Base-by-base conservation (phyloP, 805 yeast species). In the Hanseniaspora lindneri region DNA sequence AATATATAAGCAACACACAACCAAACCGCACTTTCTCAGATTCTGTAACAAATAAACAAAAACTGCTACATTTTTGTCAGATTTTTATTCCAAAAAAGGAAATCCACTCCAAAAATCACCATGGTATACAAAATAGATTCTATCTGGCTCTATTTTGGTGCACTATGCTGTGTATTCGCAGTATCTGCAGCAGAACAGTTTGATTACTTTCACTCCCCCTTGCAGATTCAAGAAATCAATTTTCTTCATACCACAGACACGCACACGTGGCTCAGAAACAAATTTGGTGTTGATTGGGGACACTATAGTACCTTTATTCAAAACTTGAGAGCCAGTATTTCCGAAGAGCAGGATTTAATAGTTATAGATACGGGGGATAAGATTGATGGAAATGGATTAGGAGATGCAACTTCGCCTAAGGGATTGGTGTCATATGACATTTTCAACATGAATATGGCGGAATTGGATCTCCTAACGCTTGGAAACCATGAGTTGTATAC, bases 201-300 rank as follows among this genome's bases (percentile, higher is more conserved):
- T 3, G 29, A 20, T 8, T 43, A 33, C 21, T 39, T 20, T 4
- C 49, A 49, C 11, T 27, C 41, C 44, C 73, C 74, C n/a, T 57
- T 87, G 27, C 58, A 63, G 10, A 71, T 87, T 74, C 87, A 88
- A 0, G 75, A 79, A 49, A 50, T 92, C 41, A 89, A 92, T 65
- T 84, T 92, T 56, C 58, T 89, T 23, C 97, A 89, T 58, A 88
- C 97, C 1, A 92, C 98, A 0, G 98, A 92, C 58, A 89, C 96
- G 2, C 98, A 92, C 62, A 96, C 92, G 1, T 92, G 98, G 98
- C 76, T 82, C 54, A 79, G 88, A 61, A 70, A 73, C 25, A 77
- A 75, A 51, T 89, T 79, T 61, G 73, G 80, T 33, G 92, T 84
- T 4, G 84, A 88, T 60, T 89, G 95, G 95, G 96, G 96, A 9